A percentile compares a stretch with the other conserved stretches of the same genome.
Evolutionary conservation across 768 basidiomycete genomes (phyloP).

Genomic region (Podaxis sp.): DNA sequence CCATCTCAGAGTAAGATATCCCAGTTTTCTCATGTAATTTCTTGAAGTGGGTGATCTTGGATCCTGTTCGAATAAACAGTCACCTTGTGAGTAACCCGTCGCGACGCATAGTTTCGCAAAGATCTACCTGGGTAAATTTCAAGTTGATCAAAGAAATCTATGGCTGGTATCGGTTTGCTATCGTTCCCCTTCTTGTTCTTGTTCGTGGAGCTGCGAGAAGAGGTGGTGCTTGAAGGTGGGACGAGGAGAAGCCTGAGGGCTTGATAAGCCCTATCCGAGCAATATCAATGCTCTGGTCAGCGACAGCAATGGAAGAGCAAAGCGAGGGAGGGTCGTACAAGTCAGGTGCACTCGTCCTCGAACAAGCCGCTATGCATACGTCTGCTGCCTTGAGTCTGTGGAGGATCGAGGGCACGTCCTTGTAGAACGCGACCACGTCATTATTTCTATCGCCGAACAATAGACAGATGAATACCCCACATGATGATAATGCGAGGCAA

Average conservation of each 20-base stretch:
- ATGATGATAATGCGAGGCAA: neutral
- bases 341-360: conserved; percentile 62
- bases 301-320: neutral
- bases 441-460: conserved; percentile 38
- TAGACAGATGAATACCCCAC: neutral
- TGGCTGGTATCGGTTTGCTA: conserved; percentile 37
- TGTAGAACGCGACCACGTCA: conserved; percentile 63
- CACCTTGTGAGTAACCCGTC: neutral
- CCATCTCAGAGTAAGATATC: conserved; percentile 80
- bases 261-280: conserved; percentile 56
- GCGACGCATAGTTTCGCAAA: neutral
- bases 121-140: conserved; percentile 70
- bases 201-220: too few species aligned
- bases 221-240: conserved; percentile 25
- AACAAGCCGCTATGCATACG: conserved; percentile 64
- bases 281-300: neutral
- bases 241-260: conserved; percentile 64
- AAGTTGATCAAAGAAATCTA: conserved; percentile 60
- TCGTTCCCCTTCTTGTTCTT: conserved; percentile 20
- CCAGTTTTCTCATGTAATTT: conserved; percentile 67
- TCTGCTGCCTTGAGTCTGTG: conserved; percentile 43
- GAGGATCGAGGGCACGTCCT: conserved; percentile 71
- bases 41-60: conserved; percentile 80
- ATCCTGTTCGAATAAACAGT: conserved; percentile 35
- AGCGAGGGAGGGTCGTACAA: conserved; percentile 44